Percentiles rank a stretch among this genome's conserved stretches.
Evolutionary conservation across 129 eudicot genomes (phyloP).

Genomic region (Chrysanthemum makinoi): DNA sequence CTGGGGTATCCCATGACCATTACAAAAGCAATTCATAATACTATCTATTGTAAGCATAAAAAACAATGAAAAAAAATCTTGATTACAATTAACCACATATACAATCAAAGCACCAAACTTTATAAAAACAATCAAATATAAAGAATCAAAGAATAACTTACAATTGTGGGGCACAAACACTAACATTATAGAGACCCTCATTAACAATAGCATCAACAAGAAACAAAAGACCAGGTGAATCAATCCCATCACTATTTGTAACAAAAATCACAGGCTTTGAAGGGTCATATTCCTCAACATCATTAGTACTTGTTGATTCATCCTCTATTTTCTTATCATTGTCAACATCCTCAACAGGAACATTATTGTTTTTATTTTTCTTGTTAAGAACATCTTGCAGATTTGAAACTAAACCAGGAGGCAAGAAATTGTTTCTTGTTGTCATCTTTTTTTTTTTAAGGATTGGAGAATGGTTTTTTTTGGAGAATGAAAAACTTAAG

Average conservation of each 20-base stretch:
- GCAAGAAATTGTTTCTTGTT: conserved; percentile 52
- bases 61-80: no score
- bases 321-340: conserved; percentile 23
- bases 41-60: no score
- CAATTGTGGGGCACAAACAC: conserved; percentile 90
- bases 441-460: conserved; percentile 21
- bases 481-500: not conserved
- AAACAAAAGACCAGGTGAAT: conserved; percentile 68
- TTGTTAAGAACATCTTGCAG: conserved; percentile 57
- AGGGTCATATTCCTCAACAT: conserved; percentile 20
- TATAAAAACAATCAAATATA: not conserved
- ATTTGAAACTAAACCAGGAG: conserved; percentile 84
- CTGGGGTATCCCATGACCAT: no score
- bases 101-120: not conserved
- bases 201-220: conserved; percentile 71
- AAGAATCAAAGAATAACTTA: conserved; percentile 9
- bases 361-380: conserved; percentile 34
- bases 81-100: not conserved
- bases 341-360: conserved; percentile 20
- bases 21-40: no score
- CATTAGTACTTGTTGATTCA: conserved; percentile 19
- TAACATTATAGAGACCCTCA: conserved; percentile 67
- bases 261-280: conserved; percentile 74
- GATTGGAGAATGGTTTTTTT: not conserved
- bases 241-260: conserved; percentile 81